Evolutionary conservation across 2,329 filamentous ascomycete genomes (phyloP).

Genomic region (Aulographum hederae): DNA sequence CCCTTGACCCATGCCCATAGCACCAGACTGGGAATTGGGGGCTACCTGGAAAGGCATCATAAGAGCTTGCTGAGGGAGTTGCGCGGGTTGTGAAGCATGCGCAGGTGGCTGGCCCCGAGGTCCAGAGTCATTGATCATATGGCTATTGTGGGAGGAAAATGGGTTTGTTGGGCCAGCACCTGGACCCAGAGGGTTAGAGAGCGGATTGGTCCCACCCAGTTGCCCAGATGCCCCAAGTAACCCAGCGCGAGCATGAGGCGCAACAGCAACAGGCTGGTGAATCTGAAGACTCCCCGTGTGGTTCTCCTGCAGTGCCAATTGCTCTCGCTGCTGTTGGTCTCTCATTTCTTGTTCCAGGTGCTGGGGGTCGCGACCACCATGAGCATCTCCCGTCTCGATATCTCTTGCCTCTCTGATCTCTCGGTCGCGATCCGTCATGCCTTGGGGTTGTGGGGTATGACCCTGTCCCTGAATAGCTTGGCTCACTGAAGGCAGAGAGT

Average conservation of each 20-base stretch:
- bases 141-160: too few relatives aligned
- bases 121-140: conserved; percentile 50
- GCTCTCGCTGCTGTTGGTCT: conserved; percentile 41
- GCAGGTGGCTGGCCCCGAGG: conserved; percentile 39
- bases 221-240: conserved; percentile 40
- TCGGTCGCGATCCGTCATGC: conserved; percentile 24
- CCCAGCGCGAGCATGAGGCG: conserved; percentile 77
- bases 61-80: conserved; percentile 33
- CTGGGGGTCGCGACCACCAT: too few relatives aligned
- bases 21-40: conserved; percentile 19
- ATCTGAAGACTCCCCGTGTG: conserved; percentile 77
- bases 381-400: too few relatives aligned
- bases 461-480: too few relatives aligned
- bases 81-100: conserved; percentile 45
- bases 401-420: conserved; percentile 35
- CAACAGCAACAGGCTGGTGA: conserved; percentile 73
- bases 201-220: conserved; percentile 31
- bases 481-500: too few relatives aligned
- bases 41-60: conserved; percentile 27
- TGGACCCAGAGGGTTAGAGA: conserved; percentile 33
- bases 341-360: conserved; percentile 4
- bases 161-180: conserved; percentile 42
- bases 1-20: conserved; percentile 47
- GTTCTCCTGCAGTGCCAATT: conserved; percentile 57
- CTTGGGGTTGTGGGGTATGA: too few relatives aligned